These are phyloP conservation scores for Tephrocybe sp. DNA, from an alignment of 768 basidiomycete species.

Conservation along the genomic window DNA sequence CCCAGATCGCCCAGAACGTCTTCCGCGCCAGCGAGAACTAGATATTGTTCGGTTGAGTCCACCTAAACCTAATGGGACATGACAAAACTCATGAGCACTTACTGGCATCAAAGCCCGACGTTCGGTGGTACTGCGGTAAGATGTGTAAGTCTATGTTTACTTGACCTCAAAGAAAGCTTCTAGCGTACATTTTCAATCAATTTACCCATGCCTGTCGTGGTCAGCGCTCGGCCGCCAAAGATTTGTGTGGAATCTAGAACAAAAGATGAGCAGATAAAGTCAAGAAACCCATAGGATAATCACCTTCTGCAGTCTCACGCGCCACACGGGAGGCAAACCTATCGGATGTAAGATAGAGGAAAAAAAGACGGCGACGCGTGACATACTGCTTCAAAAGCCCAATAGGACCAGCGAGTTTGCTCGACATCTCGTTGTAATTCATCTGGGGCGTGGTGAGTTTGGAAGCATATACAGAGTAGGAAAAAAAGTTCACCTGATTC, in stretches of 20 bases:
- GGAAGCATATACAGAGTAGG: not conserved
- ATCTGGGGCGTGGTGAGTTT: constrained; percentile 49
- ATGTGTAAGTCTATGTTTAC: not conserved
- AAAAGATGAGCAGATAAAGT: constrained; percentile 29
- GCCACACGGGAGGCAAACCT: constrained; percentile 71
- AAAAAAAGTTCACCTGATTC: constrained; percentile 64
- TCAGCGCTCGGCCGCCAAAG: constrained; percentile 89
- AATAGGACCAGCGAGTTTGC: constrained; percentile 85
- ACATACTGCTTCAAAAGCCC: constrained; percentile 86
- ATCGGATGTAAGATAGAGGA: not conserved
- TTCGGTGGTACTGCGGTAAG: constrained; percentile 71
- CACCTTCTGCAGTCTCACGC: constrained; percentile 71
- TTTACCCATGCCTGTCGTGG: constrained; percentile 85
- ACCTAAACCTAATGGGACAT: no score
- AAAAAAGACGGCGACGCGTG: not conserved
- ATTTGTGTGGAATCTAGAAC: constrained; percentile 78
- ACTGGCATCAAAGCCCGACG: constrained; percentile 81
- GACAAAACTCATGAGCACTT: no score
- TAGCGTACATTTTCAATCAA: constrained; percentile 72
- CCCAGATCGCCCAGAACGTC: constrained; percentile 75
- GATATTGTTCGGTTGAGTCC: no score
- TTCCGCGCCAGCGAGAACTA: constrained; percentile 75
- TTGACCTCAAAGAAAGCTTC: not conserved
- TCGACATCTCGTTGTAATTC: constrained; percentile 82
- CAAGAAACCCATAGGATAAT: constrained; percentile 22